A percentile compares a stretch with the other conserved stretches of the same genome.
Evolutionary conservation across 257 asterid genomes (phyloP).

Genomic region (Ajuga chamaepitys): DNA sequence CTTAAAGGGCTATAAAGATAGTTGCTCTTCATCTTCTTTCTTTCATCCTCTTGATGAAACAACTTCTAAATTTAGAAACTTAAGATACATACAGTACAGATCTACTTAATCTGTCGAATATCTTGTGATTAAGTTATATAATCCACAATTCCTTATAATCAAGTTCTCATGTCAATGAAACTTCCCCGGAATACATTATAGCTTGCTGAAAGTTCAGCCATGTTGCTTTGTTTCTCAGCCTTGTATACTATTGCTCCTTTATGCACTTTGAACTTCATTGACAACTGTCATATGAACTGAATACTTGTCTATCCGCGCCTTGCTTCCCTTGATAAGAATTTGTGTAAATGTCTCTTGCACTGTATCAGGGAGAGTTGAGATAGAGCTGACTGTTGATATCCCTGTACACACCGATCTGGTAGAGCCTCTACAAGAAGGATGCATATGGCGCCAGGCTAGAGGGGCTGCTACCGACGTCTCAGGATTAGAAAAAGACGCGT

Average conservation of each 20-base stretch:
- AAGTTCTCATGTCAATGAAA: background rate
- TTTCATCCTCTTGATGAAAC: background rate
- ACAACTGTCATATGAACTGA: background rate
- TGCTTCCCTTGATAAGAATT: background rate
- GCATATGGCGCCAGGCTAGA: constrained; percentile 82
- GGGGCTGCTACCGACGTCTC: constrained; percentile 79
- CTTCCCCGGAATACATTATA: background rate
- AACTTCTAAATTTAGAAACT: background rate
- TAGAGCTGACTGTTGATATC: constrained; percentile 45
- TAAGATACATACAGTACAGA: background rate
- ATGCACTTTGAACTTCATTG: background rate
- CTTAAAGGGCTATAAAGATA: background rate
- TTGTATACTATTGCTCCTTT: background rate
- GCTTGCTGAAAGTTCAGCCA: background rate
- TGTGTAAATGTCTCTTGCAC: background rate
- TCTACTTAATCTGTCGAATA: background rate
- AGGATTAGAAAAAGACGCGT: constrained; percentile 35
- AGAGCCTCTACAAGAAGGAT: constrained; percentile 65
- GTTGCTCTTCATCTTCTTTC: background rate
- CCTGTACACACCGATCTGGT: constrained; percentile 61
- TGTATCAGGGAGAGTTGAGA: constrained; percentile 62
- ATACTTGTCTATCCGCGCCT: background rate
- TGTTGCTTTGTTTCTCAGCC: background rate
- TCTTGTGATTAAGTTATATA: background rate
- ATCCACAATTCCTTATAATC: background rate